These are phyloP conservation scores for Linnemannia zychae DNA, from an alignment of 192 early-diverging fungal species.

Conservation along the genomic window DNA sequence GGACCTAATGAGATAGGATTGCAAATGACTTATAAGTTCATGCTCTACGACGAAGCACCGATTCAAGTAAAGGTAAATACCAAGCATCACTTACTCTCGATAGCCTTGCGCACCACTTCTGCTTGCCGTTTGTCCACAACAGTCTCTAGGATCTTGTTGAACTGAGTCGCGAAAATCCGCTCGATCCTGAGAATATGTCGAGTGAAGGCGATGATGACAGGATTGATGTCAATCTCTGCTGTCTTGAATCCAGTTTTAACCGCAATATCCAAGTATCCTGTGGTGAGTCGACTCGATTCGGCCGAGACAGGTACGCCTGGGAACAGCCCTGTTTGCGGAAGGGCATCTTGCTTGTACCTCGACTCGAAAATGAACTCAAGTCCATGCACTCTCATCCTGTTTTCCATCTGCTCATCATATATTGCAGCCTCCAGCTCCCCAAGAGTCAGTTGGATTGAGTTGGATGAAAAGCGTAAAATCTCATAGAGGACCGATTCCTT, in stretches of 20 bases:
- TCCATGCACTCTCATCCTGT: slow-evolving; percentile 55
- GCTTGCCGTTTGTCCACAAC: slow-evolving; percentile 14
- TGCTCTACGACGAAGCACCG: background rate
- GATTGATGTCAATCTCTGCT: slow-evolving; percentile 62
- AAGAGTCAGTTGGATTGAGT: slow-evolving; percentile 56
- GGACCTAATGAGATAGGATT: slow-evolving; percentile 18
- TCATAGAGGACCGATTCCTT: slow-evolving; percentile 44
- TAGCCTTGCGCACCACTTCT: slow-evolving; percentile 24
- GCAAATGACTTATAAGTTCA: background rate
- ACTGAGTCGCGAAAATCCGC: slow-evolving; percentile 60
- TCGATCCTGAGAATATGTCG: slow-evolving; percentile 69
- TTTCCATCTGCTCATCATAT: slow-evolving; percentile 65
- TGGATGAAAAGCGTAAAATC: slow-evolving; percentile 42
- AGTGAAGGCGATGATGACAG: slow-evolving; percentile 67
- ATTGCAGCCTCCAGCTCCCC: slow-evolving; percentile 60
- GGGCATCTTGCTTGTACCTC: slow-evolving; percentile 46
- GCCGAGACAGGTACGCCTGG: slow-evolving; percentile 14
- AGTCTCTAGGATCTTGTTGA: slow-evolving; percentile 36
- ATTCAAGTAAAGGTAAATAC: background rate
- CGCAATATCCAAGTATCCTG: slow-evolving; percentile 61
- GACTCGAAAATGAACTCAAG: slow-evolving; percentile 60
- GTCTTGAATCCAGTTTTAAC: slow-evolving; percentile 54
- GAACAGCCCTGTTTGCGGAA: slow-evolving; percentile 24
- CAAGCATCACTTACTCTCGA: slow-evolving; percentile 37
- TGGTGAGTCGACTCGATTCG: slow-evolving; percentile 22